Base-by-base conservation (phyloP, 164 flowering plant genomes). In the Pachysandra terminalis region DNA sequence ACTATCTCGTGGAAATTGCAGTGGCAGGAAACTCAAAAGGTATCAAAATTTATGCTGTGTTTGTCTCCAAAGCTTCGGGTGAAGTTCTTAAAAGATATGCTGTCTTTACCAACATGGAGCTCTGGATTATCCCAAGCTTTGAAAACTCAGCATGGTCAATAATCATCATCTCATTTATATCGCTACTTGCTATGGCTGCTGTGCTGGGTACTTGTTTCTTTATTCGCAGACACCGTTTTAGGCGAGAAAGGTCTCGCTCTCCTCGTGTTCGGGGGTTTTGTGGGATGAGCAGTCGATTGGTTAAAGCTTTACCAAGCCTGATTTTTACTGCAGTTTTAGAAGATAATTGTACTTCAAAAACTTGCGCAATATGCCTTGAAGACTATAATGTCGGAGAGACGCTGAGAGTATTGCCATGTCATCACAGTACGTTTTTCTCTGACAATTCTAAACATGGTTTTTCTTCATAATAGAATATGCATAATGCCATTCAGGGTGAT, bases 331-430 rank as follows among this genome's bases (percentile, higher is more conserved):
- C 93, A 35, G 96, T 85, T 73, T 68, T 84, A 59, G 98, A 91
- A 71, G 98, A 93, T 76, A 88, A 87, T 57, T 81, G 87, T 58
- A 96, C 98, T 58, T 87, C 99, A 66, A 64, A 63, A 45, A 87
- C 98, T 16, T 96, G 99, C 76, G 92, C 99, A 49, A 96, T 96
- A 69, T 96, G 99, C 77, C 97, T 96, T 65, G 99, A 96, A 67
- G 99, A 96, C 75, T 96, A 96, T 64, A 81, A 53, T 63, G 82
- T 84, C 59, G 99, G 99, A 56, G 98, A 96, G 66, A 93, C 84
- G 79, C 90, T 96, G 56, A 84, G 99, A 71, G 68, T 96, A 73
- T 80, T 96, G 58, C 99, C 99, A 59, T 96, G 98, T 71, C 68
- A 81, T 48, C 99, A 96, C 81, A 93, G 99, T 96, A 85, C 80